A percentile compares a stretch with the other conserved stretches of the same genome.
Conservation (phyloP, 805 yeast genomes). For the Suhomyces sp. region DNA sequence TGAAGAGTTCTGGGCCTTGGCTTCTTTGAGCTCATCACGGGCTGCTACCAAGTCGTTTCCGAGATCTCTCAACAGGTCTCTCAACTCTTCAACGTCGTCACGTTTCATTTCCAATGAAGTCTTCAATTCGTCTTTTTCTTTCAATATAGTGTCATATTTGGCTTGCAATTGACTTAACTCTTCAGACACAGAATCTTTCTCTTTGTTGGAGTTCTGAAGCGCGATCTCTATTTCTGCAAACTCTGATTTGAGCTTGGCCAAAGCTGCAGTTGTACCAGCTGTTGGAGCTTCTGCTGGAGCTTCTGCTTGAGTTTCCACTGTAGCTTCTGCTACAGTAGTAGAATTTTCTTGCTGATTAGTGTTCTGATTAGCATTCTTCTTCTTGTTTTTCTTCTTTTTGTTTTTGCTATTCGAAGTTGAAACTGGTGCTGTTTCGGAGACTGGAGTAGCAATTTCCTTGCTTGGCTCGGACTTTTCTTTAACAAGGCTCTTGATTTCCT, state of each 20-base stretch:
- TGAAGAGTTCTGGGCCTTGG: conserved; percentile 8
- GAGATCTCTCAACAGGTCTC: conserved; percentile 71
- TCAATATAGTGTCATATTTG: conserved; percentile 13
- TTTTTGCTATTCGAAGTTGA: conserved; percentile 8
- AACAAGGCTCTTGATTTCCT: not conserved
- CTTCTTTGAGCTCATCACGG: conserved; percentile 52
- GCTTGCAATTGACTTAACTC: conserved; percentile 13
- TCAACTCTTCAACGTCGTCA: conserved; percentile 65
- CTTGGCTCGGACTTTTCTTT: not conserved
- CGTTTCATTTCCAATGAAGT: conserved; percentile 36
- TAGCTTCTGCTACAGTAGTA: not conserved
- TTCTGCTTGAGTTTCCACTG: not conserved
- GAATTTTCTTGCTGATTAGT: not conserved
- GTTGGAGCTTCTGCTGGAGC: not conserved
- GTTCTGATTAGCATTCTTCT: conserved; percentile 2
- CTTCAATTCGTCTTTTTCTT: conserved; percentile 18
- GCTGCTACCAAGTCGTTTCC: conserved; percentile 80
- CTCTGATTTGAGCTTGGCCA: not conserved
- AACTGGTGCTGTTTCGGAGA: not conserved
- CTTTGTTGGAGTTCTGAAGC: conserved; percentile 1
- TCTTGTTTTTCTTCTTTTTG: conserved; percentile 26
- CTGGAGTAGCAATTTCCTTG: not conserved
- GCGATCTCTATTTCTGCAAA: not conserved
- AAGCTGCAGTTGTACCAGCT: not conserved
- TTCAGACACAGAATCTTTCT: not conserved